Conservation (phyloP, 768 basidiomycete species). For the Amanita pallidorosea region DNA sequence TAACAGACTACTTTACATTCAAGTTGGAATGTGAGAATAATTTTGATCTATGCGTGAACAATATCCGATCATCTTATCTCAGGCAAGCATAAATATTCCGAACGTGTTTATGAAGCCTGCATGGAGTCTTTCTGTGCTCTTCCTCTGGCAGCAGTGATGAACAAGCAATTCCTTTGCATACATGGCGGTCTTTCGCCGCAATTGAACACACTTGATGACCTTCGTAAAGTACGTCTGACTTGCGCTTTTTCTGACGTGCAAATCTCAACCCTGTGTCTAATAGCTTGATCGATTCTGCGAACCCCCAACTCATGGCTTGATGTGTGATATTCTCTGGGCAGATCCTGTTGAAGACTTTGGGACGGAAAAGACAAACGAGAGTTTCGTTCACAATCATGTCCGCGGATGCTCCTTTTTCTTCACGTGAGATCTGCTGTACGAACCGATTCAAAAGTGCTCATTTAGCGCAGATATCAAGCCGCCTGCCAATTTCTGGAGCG, state of each 20-base stretch:
- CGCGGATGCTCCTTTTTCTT: conserved; percentile 96
- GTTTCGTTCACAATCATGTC: conserved; percentile 92
- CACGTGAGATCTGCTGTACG: conserved; percentile 23
- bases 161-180: conserved; percentile 98
- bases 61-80: conserved; percentile 6
- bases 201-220: conserved; percentile 89
- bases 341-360: conserved; percentile 98
- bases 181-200: conserved; percentile 97
- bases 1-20: conserved; percentile 99
- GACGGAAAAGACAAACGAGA: conserved; percentile 82
- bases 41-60: neutral
- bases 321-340: conserved; percentile 99
- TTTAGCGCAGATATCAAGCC: conserved; percentile 68
- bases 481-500: conserved; percentile 96
- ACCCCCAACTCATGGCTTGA: conserved; percentile 92
- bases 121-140: conserved; percentile 97
- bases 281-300: conserved; percentile 98
- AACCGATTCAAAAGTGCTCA: neutral
- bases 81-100: conserved; percentile 99
- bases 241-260: neutral
- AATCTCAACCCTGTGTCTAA: neutral
- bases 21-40: conserved; percentile 86
- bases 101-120: conserved; percentile 92
- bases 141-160: conserved; percentile 96
- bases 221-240: conserved; percentile 56